Evolutionary conservation across 805 yeast genomes (phyloP), one percentile per base, ranked within the genome.

Genomic region (Ogataea trehalophila): DNA sequence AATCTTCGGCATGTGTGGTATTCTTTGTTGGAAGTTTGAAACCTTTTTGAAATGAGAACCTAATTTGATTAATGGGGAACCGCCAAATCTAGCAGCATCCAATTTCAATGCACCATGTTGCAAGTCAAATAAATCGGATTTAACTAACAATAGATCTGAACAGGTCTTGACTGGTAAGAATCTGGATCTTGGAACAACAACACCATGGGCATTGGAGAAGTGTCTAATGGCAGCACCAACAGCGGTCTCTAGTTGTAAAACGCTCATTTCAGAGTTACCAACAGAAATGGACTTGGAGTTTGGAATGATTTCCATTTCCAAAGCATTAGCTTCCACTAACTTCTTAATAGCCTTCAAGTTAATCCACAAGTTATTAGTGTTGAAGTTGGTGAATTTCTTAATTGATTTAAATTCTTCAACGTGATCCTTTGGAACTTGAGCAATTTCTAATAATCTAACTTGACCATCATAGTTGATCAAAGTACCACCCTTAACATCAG

Each of bases 401-500:
- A 94, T 94, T 49, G 95, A 86, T 74, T 94, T 92, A 79, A 92
- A 92, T 66, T 92, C 99, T 75, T 94, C 98, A 52, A 89, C 92
- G 67, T 92, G 98, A 68, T 90, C 97, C 71, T 91, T 91, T 68
- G 98, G 98, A 53, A 92, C 99, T 76, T 92, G 99, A 38, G 97
- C 97, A 60, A 94, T 92, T 72, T 94, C 98, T 61, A 94, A 80
- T 65, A 94, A 79, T 71, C 97, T 83, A 50, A 94, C 96, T 65
- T 85, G 83, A 54, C 97, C 98, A 58, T 89, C 92, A 70, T 94
- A 94, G 71, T 89, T 89, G 69, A 94, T 91, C 69, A 94, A 80
- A 57, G 98, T 94, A 76, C 98, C 99, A 76, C 99, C 99, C 74
- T 94, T 94, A 64, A 94, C 99, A 69, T 94, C 99, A 34, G 99